Percentiles rank a stretch among this genome's conserved stretches.
Conservation (phyloP, 495 filamentous ascomycete species). For the Neurospora sp. region DNA sequence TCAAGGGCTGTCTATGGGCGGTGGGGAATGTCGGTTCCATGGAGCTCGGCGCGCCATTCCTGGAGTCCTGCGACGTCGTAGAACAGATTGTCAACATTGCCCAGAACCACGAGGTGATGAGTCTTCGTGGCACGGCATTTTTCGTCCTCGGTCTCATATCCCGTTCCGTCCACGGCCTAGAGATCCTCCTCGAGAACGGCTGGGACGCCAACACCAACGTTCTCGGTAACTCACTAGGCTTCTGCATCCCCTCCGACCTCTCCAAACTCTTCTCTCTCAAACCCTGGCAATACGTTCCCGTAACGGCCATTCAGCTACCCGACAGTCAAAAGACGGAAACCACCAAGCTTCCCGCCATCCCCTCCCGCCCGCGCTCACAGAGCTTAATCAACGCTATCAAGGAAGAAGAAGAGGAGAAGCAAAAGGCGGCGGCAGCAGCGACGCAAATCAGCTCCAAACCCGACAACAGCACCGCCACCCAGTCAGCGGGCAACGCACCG, state of each 20-base stretch:
- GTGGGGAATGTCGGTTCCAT: conserved; percentile 97
- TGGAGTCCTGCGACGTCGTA: conserved; percentile 80
- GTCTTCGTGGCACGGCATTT: conserved; percentile 88
- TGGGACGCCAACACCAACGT: conserved; percentile 88
- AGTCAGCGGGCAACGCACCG: conserved; percentile 3
- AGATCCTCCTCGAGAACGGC: conserved; percentile 73
- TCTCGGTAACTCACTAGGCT: conserved; percentile 72
- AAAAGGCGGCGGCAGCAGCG: not conserved
- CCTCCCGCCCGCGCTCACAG: conserved; percentile 23
- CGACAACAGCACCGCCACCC: not conserved
- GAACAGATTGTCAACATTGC: conserved; percentile 78
- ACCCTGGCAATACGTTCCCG: conserved; percentile 37
- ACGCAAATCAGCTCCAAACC: not conserved
- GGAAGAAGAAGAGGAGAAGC: conserved; percentile 22
- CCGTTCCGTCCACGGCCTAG: conserved; percentile 80
- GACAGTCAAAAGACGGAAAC: conserved; percentile 35
- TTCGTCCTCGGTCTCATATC: conserved; percentile 92
- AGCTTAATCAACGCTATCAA: conserved; percentile 23
- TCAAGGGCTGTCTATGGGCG: conserved; percentile 96
- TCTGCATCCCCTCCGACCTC: conserved; percentile 75
- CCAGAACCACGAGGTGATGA: conserved; percentile 76
- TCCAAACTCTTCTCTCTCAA: conserved; percentile 57
- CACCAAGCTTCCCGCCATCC: conserved; percentile 20
- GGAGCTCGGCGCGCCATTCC: conserved; percentile 90
- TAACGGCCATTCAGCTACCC: conserved; percentile 30